Conservation (phyloP, 176 grass and related monocot genomes). For the bread wheat (Triticum aestivum) region DNA sequence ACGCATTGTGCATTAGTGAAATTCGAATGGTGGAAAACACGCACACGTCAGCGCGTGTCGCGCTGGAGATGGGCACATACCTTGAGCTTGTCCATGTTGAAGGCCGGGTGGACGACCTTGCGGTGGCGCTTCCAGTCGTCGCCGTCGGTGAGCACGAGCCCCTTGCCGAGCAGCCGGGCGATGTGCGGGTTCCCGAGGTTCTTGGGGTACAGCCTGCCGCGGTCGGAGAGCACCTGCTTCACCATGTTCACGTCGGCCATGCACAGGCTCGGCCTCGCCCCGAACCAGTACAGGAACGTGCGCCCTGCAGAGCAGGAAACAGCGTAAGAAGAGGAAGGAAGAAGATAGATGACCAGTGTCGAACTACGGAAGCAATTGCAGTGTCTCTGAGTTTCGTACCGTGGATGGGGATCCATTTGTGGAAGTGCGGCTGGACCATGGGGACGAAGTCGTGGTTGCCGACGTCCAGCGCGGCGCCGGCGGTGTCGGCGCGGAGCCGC, state of each 20-base stretch:
- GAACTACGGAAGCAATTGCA: background rate
- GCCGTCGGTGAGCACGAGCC: slow-evolving; percentile 49
- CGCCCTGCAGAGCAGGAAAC: slow-evolving; percentile 17
- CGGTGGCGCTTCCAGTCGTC: slow-evolving; percentile 65
- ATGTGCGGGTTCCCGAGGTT: slow-evolving; percentile 1
- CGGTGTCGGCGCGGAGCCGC: slow-evolving; percentile 21
- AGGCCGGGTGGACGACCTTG: slow-evolving; percentile 53
- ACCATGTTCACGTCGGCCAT: slow-evolving; percentile 32
- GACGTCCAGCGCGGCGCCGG: slow-evolving; percentile 10
- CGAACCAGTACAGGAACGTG: slow-evolving; percentile 57
- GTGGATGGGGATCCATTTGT: slow-evolving; percentile 47
- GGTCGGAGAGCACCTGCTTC: slow-evolving; percentile 15
- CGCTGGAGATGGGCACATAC: background rate
- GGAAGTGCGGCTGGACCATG: slow-evolving; percentile 46
- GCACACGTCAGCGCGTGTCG: background rate
- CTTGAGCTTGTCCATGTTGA: slow-evolving; percentile 45
- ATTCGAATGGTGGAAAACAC: background rate
- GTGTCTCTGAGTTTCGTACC: background rate
- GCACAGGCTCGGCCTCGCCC: slow-evolving; percentile 31
- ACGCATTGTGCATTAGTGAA: background rate
- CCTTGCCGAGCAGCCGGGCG: slow-evolving; percentile 42
- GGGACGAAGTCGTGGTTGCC: slow-evolving; percentile 43
- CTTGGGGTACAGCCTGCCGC: slow-evolving; percentile 37
- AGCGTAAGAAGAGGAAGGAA: background rate
- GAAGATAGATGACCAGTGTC: too few species aligned